Percentiles rank a stretch among this genome's conserved stretches.
Conservation (phyloP, 805 yeast species). For the Ogataea parapolymorpha region DNA sequence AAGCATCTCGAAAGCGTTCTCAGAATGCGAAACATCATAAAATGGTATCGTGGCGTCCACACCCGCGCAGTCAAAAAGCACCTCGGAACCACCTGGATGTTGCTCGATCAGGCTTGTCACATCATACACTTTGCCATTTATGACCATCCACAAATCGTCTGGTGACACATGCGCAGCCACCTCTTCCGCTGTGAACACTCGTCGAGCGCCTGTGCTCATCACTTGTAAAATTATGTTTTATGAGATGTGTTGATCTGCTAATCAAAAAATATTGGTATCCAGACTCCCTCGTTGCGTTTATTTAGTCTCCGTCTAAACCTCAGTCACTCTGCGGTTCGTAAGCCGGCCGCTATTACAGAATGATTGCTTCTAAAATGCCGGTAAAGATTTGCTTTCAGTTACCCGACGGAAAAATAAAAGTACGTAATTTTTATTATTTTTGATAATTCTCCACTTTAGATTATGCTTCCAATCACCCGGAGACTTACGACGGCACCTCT, state of each 20-base stretch:
- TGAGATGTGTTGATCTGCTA: too few relatives aligned
- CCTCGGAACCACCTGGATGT: conserved; percentile 88
- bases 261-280: too few relatives aligned
- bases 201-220: neutral
- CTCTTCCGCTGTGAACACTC: conserved; percentile 32
- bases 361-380: neutral
- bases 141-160: conserved; percentile 69
- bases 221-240: neutral
- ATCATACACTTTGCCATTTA: conserved; percentile 67
- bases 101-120: conserved; percentile 50
- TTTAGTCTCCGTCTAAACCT: too few relatives aligned
- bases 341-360: too few relatives aligned
- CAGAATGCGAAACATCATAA: conserved; percentile 73
- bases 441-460: conserved; percentile 3
- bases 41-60: conserved; percentile 69
- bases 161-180: conserved; percentile 44
- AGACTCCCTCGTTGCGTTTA: too few relatives aligned
- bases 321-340: too few relatives aligned
- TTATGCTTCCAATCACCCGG: conserved; percentile 1
- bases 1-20: conserved; percentile 80
- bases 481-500: neutral
- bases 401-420: neutral
- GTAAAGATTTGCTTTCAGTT: neutral
- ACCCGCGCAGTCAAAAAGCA: conserved; percentile 75
- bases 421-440: neutral